Conservation (phyloP, 768 basidiomycete genomes). For the Agrocybe praecox region DNA sequence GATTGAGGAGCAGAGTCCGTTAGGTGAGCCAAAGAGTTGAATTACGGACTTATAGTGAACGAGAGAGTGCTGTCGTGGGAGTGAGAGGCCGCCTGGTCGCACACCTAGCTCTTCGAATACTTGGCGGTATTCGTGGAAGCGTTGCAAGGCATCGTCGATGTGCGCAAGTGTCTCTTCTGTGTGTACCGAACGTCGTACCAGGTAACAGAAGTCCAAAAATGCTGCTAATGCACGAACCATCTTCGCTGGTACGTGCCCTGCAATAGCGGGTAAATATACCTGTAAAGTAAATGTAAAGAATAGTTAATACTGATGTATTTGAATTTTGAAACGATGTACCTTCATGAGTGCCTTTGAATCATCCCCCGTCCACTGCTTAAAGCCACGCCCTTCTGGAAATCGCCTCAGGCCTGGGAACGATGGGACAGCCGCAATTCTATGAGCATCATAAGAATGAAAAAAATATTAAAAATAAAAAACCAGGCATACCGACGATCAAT, state of each 20-base stretch:
- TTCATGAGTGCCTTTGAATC: slow-evolving; percentile 15
- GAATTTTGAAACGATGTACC: neutral
- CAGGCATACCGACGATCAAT: slow-evolving; percentile 28
- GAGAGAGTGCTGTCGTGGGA: slow-evolving; percentile 34
- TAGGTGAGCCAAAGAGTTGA: slow-evolving; percentile 29
- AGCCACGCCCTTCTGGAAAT: slow-evolving; percentile 8
- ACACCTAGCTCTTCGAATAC: slow-evolving; percentile 19
- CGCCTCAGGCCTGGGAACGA: slow-evolving; percentile 5
- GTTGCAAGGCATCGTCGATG: slow-evolving; percentile 9
- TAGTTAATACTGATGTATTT: too few species aligned
- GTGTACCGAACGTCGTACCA: slow-evolving; percentile 17
- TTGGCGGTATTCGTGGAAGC: slow-evolving; percentile 22
- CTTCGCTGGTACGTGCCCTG: slow-evolving; percentile 24
- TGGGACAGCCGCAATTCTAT: slow-evolving; percentile 27
- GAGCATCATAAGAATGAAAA: neutral
- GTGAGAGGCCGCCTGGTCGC: slow-evolving; percentile 16
- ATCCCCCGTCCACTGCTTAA: slow-evolving; percentile 15
- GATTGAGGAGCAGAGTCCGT: slow-evolving; percentile 37
- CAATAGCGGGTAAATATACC: slow-evolving; percentile 30
- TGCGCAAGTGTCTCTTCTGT: slow-evolving; percentile 15
- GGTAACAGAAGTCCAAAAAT: slow-evolving; percentile 35
- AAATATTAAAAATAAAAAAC: neutral
- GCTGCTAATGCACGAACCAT: slow-evolving; percentile 24
- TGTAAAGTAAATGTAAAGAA: neutral
- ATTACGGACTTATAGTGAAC: slow-evolving; percentile 28